Base-by-base conservation (phyloP, 2,329 filamentous ascomycete species). In the Verruconis gallopava region DNA sequence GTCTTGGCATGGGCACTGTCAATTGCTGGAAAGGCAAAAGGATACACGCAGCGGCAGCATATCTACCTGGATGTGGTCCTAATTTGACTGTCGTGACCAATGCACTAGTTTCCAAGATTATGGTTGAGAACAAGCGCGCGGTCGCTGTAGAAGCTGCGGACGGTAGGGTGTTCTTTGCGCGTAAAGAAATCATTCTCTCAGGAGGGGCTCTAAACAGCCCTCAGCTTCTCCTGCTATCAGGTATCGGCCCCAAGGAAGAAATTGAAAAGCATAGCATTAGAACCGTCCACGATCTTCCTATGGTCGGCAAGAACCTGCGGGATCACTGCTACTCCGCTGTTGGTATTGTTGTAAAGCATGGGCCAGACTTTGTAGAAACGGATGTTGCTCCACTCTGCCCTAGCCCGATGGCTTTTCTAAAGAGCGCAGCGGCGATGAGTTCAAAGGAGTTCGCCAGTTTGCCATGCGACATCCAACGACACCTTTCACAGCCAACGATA, bases 81-180 rank as follows among this genome's bases (percentile, higher is more conserved):
- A 79, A 79, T 44, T 53, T 80, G 30, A 68, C 64, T 0, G 59
- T 79, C 20, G 47, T 71, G 45, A 71, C 69, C 3, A 55, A 65
- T 17, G 55, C 67, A 0, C 60, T 63, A 2, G 70, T 75, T 3
- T 60, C 64, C 33, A 64, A 63, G 4, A 44, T 76, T 1, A 36
- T 74, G 2, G 43, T 73, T 2, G 55, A 70, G 21, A 65, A 60
- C 0, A 63, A 60, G 36, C 65, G 55, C 44, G 64, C 61, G 2
- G 50, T 64, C 1, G 71, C 68, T 3, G 64, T 73, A 2, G 60
- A 67, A 64, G 62, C 3, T 55, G 51, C 34, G 50, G 57, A 37
- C 66, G 64, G 66, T 49, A 55, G 54, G 18, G 45, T 25, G 55
- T 21, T 12, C 37, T 28, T 47, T 2, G 56, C 55, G 0, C 47